Percentiles rank a stretch among this genome's conserved stretches.
These are phyloP conservation scores for Phtheirospermum japonicum DNA, from an alignment of 257 asterid species.

Conservation along the genomic window DNA sequence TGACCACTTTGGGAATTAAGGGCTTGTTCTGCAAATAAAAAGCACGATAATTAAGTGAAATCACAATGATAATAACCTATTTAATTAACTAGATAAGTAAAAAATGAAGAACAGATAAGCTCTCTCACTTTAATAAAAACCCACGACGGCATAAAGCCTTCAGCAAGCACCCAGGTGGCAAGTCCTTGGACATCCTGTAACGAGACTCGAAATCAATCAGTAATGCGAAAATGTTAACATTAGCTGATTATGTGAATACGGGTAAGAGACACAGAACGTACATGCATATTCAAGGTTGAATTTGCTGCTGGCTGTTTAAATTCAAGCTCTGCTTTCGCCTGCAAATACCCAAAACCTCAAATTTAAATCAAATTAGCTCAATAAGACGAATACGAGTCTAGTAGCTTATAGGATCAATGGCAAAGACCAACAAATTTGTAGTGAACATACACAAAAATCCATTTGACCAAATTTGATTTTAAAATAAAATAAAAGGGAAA, in stretches of 20 bases:
- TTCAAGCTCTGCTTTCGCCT: slow-evolving; percentile 77
- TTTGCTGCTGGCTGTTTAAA: slow-evolving; percentile 71
- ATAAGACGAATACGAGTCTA: background rate
- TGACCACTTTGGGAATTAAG: slow-evolving; percentile 81
- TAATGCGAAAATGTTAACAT: background rate
- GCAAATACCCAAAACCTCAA: slow-evolving; percentile 33
- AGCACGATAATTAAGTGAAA: slow-evolving; percentile 25
- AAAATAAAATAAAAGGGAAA: too few relatives aligned
- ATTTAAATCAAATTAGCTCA: slow-evolving; percentile 14
- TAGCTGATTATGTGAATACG: background rate
- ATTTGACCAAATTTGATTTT: too few relatives aligned
- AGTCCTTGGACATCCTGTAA: slow-evolving; percentile 90
- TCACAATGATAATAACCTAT: slow-evolving; percentile 3
- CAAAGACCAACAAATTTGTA: too few relatives aligned
- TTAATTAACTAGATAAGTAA: background rate
- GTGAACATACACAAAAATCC: too few relatives aligned
- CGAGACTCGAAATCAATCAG: slow-evolving; percentile 25
- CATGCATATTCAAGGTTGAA: slow-evolving; percentile 71
- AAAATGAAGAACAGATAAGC: slow-evolving; percentile 2
- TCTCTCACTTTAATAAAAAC: slow-evolving; percentile 73
- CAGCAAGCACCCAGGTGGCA: slow-evolving; percentile 94
- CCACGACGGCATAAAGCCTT: slow-evolving; percentile 98
- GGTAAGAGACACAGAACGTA: slow-evolving; percentile 28
- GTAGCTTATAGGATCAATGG: background rate
- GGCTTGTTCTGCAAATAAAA: slow-evolving; percentile 81